Conservation (phyloP, 2,329 filamentous ascomycete species). For the Geosmithia putterillii region DNA sequence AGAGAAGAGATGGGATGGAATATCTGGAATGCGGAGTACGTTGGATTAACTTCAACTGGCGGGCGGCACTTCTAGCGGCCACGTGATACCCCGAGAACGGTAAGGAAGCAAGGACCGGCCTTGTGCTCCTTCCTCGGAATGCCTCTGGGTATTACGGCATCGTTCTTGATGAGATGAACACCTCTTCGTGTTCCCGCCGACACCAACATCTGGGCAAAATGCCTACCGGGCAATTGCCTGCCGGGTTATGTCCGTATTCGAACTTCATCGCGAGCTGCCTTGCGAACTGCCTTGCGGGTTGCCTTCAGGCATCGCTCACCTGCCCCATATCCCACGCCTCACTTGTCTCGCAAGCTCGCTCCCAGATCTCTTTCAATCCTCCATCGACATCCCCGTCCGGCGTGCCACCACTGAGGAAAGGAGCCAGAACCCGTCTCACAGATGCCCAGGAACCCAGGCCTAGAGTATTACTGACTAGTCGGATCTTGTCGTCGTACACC, state of each 20-base stretch:
- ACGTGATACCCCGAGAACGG: neutral
- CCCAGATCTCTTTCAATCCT: constrained; percentile 26
- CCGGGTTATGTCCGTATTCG: too few species aligned
- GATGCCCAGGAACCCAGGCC: constrained; percentile 23
- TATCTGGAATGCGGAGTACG: neutral
- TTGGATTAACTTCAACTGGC: neutral
- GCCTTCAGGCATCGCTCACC: neutral
- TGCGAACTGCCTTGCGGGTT: too few species aligned
- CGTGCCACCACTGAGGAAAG: constrained; percentile 21
- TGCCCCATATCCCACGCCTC: neutral
- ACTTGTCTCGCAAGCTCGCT: constrained; percentile 14
- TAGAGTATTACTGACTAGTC: constrained; percentile 22
- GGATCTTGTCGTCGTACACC: constrained; percentile 27
- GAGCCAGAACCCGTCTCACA: constrained; percentile 21
- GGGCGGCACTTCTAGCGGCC: neutral
- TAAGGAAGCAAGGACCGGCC: neutral
- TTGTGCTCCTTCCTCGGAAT: neutral
- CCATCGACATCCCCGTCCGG: constrained; percentile 25
- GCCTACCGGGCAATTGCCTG: neutral
- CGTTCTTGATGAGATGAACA: neutral
- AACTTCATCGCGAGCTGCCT: too few species aligned
- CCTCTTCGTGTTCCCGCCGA: neutral
- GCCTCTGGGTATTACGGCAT: neutral
- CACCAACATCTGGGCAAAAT: neutral
- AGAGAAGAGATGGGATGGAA: neutral